These are phyloP conservation scores for Debaryomyces psychrophilus DNA, from an alignment of 1,139 yeast species.

Conservation along the genomic window DNA sequence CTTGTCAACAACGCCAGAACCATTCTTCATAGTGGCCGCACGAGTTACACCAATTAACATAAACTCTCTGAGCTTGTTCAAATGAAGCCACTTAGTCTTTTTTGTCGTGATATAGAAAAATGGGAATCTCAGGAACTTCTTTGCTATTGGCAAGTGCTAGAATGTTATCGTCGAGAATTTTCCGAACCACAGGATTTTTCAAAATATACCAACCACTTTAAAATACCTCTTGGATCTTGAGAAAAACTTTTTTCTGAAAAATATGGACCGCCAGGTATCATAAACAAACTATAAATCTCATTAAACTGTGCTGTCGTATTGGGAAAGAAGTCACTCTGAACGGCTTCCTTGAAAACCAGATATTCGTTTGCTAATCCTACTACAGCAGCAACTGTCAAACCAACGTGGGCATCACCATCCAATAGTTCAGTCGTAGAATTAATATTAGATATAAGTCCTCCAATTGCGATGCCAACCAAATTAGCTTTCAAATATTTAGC, in stretches of 20 bases:
- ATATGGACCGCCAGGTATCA: conserved; percentile 16
- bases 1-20: neutral
- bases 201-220: conserved; percentile 15
- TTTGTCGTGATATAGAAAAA: conserved; percentile 30
- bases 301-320: conserved; percentile 7
- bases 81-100: conserved; percentile 27
- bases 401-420: conserved; percentile 31
- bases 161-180: conserved; percentile 24
- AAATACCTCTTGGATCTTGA: conserved; percentile 22
- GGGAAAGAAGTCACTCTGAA: conserved; percentile 6
- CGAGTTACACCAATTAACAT: conserved; percentile 24
- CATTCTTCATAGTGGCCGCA: neutral
- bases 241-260: conserved; percentile 20
- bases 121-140: conserved; percentile 27
- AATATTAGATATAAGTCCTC: conserved; percentile 33
- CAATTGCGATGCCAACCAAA: conserved; percentile 34
- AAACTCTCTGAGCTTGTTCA: conserved; percentile 22
- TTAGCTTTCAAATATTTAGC: conserved; percentile 22
- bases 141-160: conserved; percentile 20
- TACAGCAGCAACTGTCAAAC: conserved; percentile 29
- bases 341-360: conserved; percentile 21
- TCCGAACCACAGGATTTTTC: conserved; percentile 14
- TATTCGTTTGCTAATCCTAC: conserved; percentile 33
- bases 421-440: conserved; percentile 22
- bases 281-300: conserved; percentile 21